A percentile compares a stretch with the other conserved stretches of the same genome.
phyloP scores from a whole-genome alignment of 805 yeast species.

The Candida cerambycidarum region DNA sequence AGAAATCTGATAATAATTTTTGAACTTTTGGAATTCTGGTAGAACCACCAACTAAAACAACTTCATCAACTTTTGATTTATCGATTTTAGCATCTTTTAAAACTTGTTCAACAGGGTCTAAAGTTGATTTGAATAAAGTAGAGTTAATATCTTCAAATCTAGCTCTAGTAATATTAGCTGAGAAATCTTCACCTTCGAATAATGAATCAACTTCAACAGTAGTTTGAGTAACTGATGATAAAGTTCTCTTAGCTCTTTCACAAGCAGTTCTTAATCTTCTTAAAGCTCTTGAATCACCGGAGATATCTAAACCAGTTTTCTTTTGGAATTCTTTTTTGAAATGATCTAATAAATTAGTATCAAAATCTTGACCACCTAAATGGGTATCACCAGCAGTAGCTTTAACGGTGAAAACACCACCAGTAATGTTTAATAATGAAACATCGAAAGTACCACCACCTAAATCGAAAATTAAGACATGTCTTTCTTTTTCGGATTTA shows the following conservation, averaged over 20 bases:
- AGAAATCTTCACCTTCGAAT: constrained; percentile 51
- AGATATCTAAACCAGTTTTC: constrained; percentile 47
- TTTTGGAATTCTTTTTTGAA: constrained; percentile 48
- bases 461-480: constrained; percentile 87
- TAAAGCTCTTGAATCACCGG: constrained; percentile 49
- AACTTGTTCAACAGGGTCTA: constrained; percentile 51
- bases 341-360: constrained; percentile 49
- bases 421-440: constrained; percentile 85
- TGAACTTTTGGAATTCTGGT: constrained; percentile 54
- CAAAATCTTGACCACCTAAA: constrained; percentile 54
- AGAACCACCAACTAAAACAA: constrained; percentile 52
- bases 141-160: constrained; percentile 52
- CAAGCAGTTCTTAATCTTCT: constrained; percentile 54
- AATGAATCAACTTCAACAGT: constrained; percentile 51
- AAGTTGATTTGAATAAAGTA: constrained; percentile 50
- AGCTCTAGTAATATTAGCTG: constrained; percentile 51
- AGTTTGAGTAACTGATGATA: constrained; percentile 50
- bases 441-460: constrained; percentile 99
- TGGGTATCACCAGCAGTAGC: constrained; percentile 70
- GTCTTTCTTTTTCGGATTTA: constrained; percentile 51
- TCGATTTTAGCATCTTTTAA: constrained; percentile 46
- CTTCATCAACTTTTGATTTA: constrained; percentile 45
- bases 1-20: constrained; percentile 50
- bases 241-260: constrained; percentile 53
- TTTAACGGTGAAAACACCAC: constrained; percentile 95